These are phyloP conservation scores for Solanum medicagineum DNA, from an alignment of 257 asterid genomes.

Conservation along the genomic window DNA sequence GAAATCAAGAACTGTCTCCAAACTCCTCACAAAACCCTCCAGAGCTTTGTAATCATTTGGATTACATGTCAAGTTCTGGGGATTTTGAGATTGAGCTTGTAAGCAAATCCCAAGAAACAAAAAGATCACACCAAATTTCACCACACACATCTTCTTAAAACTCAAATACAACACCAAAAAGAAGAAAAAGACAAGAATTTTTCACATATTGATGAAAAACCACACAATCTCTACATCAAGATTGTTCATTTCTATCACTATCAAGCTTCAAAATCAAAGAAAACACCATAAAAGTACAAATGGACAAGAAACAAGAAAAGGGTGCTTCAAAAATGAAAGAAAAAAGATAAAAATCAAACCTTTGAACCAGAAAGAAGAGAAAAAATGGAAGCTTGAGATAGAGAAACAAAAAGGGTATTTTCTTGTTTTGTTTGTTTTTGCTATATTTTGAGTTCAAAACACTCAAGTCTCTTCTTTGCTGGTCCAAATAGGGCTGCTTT, in stretches of 20 bases:
- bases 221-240: background rate
- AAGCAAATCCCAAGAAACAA: slow-evolving; percentile 10
- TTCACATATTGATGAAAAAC: background rate
- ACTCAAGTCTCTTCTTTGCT: background rate
- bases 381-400: background rate
- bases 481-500: background rate
- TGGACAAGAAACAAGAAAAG: background rate
- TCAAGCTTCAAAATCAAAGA: background rate
- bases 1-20: slow-evolving; percentile 28
- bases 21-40: slow-evolving; percentile 20
- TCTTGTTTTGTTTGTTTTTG: background rate
- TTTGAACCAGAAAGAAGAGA: background rate
- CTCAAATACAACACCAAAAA: background rate
- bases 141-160: slow-evolving; percentile 20
- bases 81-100: slow-evolving; percentile 14
- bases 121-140: slow-evolving; percentile 13
- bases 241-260: background rate
- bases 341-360: background rate
- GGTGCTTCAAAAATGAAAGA: background rate
- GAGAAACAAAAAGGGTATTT: background rate
- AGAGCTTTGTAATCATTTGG: slow-evolving; percentile 37
- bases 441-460: background rate
- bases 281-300: background rate
- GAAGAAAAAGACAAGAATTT: background rate
- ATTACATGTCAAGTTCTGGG: slow-evolving; percentile 42